Evolutionary conservation across 78 protist genomes (phyloP), one percentile per base, ranked within the genome.

Genomic region (Protostelium mycophagum): DNA sequence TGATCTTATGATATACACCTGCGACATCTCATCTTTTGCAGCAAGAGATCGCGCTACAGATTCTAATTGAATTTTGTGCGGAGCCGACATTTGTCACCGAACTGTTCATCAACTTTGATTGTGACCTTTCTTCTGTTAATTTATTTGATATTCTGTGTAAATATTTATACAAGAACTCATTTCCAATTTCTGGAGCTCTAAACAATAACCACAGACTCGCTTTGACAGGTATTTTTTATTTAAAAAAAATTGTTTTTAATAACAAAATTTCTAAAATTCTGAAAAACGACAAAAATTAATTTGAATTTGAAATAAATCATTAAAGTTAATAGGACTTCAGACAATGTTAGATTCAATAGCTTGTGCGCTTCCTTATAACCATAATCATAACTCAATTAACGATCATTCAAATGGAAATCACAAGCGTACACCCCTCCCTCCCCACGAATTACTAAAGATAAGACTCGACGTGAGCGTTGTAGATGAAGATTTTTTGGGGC

Each of bases 31-130:
- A n/a, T n/a, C n/a, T n/a, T n/a, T n/a, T 51, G 16, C 73, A 51
- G 85, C 93, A 91, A 31, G 97, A 96, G 86, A 63, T 96, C 90
- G 94, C 94, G 84, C 87, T 96, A 83, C 95, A 96, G 63, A 93
- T 91, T 0, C 89, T 96, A 36, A 88, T 90, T 36, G 98, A 95
- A 83, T 90, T 95, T 83, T 95, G 93, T 35, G 88, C 87, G 34
- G 90, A 92, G 34, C 95, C 94, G 31, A 85, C 51, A 37, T 38
- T 91, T 35, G 88, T 88, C 90, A 87, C 90, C 9, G 96, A 93
- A 36, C 36, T 96, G 36, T 96, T 88, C 87, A 83, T 91, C 88
- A 92, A 94, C 88, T 96, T 90, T 86, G 98, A 96, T 83, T 96
- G 98, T 73, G 96, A 95, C 85, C 31, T 92, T 29, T 88, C 92